phyloP scores from a whole-genome alignment of 2,329 filamentous ascomycete species.

The Xylariaceae sp. region DNA sequence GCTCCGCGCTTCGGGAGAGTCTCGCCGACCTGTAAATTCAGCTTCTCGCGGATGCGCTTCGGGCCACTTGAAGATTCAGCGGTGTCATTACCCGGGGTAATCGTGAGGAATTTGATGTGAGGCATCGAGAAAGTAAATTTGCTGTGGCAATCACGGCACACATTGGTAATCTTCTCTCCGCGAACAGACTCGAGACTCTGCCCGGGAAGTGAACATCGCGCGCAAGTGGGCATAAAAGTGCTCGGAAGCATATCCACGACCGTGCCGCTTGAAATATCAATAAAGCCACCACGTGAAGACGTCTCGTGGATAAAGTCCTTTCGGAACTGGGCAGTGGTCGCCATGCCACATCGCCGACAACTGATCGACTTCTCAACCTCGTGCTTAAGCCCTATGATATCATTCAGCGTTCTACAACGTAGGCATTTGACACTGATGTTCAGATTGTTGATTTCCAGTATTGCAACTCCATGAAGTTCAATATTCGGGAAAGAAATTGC shows the following conservation, averaged over 20 bases:
- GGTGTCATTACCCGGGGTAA: slow-evolving; percentile 50
- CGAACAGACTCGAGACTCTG: slow-evolving; percentile 66
- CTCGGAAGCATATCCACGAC: slow-evolving; percentile 73
- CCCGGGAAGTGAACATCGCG: slow-evolving; percentile 65
- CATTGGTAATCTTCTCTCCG: slow-evolving; percentile 66
- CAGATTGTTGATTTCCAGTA: slow-evolving; percentile 36
- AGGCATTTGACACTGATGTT: slow-evolving; percentile 71
- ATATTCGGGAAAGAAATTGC: slow-evolving; percentile 72
- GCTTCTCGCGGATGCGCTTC: slow-evolving; percentile 46
- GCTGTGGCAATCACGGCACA: slow-evolving; percentile 73
- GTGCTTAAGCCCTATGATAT: slow-evolving; percentile 61
- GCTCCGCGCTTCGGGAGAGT: slow-evolving; percentile 49
- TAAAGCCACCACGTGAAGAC: slow-evolving; percentile 70
- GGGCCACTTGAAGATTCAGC: slow-evolving; percentile 38
- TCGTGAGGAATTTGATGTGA: slow-evolving; percentile 70
- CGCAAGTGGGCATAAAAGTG: slow-evolving; percentile 73
- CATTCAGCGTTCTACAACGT: slow-evolving; percentile 68
- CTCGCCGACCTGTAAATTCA: slow-evolving; percentile 53
- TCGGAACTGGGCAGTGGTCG: slow-evolving; percentile 52
- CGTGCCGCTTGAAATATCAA: slow-evolving; percentile 70
- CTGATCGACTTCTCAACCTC: slow-evolving; percentile 45
- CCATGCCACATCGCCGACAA: slow-evolving; percentile 56
- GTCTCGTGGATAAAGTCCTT: slow-evolving; percentile 67
- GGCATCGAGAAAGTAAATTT: slow-evolving; percentile 77
- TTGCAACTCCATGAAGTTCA: slow-evolving; percentile 64